phyloP scores from a whole-genome alignment of 2,329 filamentous ascomycete genomes.

The Colletotrichum paranaense region DNA sequence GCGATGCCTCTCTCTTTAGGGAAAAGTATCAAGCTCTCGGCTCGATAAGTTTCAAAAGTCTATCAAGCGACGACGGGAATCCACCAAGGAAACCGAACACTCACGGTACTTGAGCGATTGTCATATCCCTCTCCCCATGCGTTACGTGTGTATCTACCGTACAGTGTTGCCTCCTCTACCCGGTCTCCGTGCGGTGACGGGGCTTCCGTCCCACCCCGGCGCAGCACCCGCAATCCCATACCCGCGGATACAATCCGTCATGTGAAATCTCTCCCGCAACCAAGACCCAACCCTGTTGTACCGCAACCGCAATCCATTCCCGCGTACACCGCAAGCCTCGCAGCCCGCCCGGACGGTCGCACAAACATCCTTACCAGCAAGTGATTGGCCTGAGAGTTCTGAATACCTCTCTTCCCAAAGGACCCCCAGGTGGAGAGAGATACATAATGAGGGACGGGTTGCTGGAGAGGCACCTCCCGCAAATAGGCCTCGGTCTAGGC shows the following conservation, averaged over 20 bases:
- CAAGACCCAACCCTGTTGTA: neutral
- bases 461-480: slow-evolving; percentile 21
- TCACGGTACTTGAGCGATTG: neutral
- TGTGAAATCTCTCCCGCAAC: neutral
- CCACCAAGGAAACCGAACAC: neutral
- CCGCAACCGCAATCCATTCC: neutral
- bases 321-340: neutral
- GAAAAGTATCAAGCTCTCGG: too few relatives aligned
- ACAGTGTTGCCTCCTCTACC: neutral
- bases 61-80: neutral
- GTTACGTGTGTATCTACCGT: neutral
- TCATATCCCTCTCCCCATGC: neutral
- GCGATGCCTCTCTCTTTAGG: neutral
- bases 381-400: neutral
- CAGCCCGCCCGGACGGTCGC: neutral
- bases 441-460: slow-evolving; percentile 18
- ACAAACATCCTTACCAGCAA: neutral
- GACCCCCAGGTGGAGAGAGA: neutral
- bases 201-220: slow-evolving; percentile 11
- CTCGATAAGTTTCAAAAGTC: neutral
- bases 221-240: neutral
- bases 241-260: neutral
- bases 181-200: neutral
- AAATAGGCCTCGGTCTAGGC: slow-evolving; percentile 26
- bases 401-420: neutral